Percentiles rank a stretch among this genome's conserved stretches.
Conservation (phyloP, 352 stramenopile species). For the Phytopythium oedochilum region DNA sequence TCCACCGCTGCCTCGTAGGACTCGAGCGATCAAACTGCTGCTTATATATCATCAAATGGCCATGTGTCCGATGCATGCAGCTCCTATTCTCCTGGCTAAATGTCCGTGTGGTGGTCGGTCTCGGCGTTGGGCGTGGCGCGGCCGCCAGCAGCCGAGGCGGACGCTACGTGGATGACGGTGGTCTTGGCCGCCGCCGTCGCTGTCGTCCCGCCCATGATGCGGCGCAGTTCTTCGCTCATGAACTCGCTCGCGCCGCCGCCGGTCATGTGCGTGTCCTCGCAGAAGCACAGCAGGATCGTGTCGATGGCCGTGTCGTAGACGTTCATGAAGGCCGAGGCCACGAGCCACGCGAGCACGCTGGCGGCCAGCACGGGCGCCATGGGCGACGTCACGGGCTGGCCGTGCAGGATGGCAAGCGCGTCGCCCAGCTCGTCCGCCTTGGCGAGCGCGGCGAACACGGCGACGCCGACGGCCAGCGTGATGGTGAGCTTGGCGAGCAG, state of each 20-base stretch:
- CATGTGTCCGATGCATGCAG: too few species aligned
- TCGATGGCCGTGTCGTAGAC: constrained; percentile 95
- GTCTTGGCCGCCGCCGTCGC: constrained; percentile 11
- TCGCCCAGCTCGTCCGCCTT: constrained; percentile 15
- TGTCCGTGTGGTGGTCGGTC: constrained; percentile 39
- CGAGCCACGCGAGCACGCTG: constrained; percentile 86
- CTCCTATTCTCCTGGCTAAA: neutral
- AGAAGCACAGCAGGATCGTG: constrained; percentile 96
- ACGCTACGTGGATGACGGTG: constrained; percentile 36
- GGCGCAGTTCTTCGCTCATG: constrained; percentile 72
- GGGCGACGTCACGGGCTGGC: constrained; percentile 73
- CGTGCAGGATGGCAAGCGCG: constrained; percentile 58
- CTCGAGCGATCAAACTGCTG: too few species aligned
- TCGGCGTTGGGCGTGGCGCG: constrained; percentile 22
- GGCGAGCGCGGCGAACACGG: constrained; percentile 48
- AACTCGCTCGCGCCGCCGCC: constrained; percentile 56
- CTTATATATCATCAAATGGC: neutral
- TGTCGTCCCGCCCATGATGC: constrained; percentile 43
- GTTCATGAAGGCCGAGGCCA: constrained; percentile 88
- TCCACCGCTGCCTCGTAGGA: constrained; percentile 20
- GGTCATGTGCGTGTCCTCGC: constrained; percentile 86
- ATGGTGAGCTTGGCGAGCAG: constrained; percentile 92
- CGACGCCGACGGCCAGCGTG: constrained; percentile 31
- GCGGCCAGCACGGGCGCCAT: constrained; percentile 89
- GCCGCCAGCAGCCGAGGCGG: neutral